Percentiles rank a stretch among this genome's conserved stretches.
Evolutionary conservation across 768 basidiomycete species (phyloP).

Genomic region (Calocybe gangraenosa): DNA sequence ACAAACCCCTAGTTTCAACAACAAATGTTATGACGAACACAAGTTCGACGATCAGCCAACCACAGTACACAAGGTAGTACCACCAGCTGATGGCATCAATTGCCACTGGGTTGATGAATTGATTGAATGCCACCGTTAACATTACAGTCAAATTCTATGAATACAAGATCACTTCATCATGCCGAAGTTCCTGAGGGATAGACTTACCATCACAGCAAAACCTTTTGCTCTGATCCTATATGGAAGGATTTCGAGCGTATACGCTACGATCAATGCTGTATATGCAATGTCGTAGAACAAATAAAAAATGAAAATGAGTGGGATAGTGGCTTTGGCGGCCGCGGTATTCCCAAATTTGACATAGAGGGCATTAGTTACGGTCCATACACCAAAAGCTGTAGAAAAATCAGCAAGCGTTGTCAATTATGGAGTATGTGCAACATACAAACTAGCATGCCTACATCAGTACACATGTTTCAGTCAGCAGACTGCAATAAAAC

Average conservation of each 20-base stretch:
- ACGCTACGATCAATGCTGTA: constrained; percentile 62
- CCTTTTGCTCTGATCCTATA: constrained; percentile 79
- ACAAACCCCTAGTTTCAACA: constrained; percentile 59
- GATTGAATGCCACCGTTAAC: constrained; percentile 71
- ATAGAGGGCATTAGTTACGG: constrained; percentile 43
- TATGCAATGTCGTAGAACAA: constrained; percentile 68
- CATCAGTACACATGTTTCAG: background rate
- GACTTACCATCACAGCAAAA: constrained; percentile 62
- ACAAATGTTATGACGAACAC: constrained; percentile 50
- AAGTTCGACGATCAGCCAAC: constrained; percentile 61
- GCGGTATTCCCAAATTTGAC: constrained; percentile 32
- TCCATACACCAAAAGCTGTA: constrained; percentile 55
- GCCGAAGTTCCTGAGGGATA: background rate
- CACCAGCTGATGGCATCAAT: constrained; percentile 53
- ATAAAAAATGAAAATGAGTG: constrained; percentile 60
- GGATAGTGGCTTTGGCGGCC: constrained; percentile 52
- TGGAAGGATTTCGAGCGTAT: constrained; percentile 76
- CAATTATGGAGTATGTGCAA: background rate
- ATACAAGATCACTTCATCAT: constrained; percentile 1
- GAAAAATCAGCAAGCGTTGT: background rate
- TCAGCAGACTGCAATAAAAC: background rate
- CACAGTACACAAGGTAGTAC: constrained; percentile 61
- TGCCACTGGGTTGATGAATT: constrained; percentile 78
- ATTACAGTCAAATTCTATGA: constrained; percentile 57
- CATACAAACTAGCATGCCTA: constrained; percentile 47